Base-by-base conservation (phyloP, 768 basidiomycete species). In the Psilocybe subaeruginosa region DNA sequence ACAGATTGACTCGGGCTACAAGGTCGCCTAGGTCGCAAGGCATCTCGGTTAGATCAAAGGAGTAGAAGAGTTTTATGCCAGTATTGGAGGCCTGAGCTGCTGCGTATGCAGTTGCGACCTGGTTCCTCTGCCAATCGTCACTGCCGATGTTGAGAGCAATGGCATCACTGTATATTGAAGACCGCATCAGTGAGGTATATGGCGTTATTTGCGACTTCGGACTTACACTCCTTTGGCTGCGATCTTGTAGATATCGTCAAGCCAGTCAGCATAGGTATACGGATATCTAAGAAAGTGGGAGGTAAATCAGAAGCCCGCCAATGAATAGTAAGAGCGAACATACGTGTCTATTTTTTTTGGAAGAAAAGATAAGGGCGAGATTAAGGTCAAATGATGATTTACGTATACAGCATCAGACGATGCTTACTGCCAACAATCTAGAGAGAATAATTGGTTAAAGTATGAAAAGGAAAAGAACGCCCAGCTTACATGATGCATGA, bases 71-170 rank as follows among this genome's bases (percentile, higher is more conserved):
- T 69, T 89, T 85, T 72, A 86, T 78, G 54, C 66, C 67, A 53
- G 73, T 72, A 11, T 70, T 73, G 19, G 78, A 67, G 9, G 78
- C 74, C 12, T 69, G 61, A 6, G 85, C 84, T 5, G 85, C 85
- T 67, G 70, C 77, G 61, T 81, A 85, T 56, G 88, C 87, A 17
- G 77, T 77, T 8, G 68, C 73, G 8, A 86, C 70, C 55, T 83
- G 83, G 5, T 57, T 66, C 17, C 72, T 73, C 63, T 86, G 81
- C 83, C 86, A 89, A 8, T 71, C 63, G 59, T 83, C 80, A 3
- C 74, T 73, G 41, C 89, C 88, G 47, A 88, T 76, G 72, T 90
- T 90, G 30, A 89, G 73, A 0, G 87, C 87, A 56, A 89, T 78
- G 0, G 83, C 89, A 62, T 89, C 87, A 12, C 80, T 83, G 56